Evolutionary conservation across 805 yeast species (phyloP).

Genomic region (Starmerella bombicola): DNA sequence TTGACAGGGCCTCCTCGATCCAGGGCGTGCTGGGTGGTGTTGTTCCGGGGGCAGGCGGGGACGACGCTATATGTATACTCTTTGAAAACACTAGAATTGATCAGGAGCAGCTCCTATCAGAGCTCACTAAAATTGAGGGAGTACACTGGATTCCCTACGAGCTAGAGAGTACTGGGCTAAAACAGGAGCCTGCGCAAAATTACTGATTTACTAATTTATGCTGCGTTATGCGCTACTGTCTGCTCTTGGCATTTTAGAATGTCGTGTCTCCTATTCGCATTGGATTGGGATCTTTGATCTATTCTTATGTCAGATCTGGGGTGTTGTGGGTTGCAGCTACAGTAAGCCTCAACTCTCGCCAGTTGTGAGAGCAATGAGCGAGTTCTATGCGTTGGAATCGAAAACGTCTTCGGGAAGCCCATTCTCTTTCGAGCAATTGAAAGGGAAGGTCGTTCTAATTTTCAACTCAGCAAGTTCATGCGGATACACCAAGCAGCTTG

Average conservation of each 20-base stretch:
- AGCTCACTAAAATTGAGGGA: conserved; percentile 22
- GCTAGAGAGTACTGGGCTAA: conserved; percentile 33
- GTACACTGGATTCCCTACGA: conserved; percentile 37
- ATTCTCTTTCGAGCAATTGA: conserved; percentile 46
- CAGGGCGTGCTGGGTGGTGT: conserved; percentile 88
- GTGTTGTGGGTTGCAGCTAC: too few species aligned
- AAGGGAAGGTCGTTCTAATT: conserved; percentile 70
- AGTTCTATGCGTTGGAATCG: conserved; percentile 58
- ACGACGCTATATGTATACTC: conserved; percentile 76
- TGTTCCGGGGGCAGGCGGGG: conserved; percentile 98
- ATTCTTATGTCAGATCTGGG: too few species aligned
- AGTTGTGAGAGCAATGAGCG: conserved; percentile 3
- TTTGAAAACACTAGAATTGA: conserved; percentile 38
- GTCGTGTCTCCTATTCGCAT: too few species aligned
- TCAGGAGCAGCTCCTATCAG: conserved; percentile 5
- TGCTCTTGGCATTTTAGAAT: too few species aligned
- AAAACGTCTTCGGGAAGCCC: conserved; percentile 46
- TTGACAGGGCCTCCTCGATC: conserved; percentile 44
- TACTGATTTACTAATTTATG: too few species aligned
- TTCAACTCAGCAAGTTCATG: conserved; percentile 87
- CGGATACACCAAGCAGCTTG: conserved; percentile 64
- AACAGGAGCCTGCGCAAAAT: conserved; percentile 12
- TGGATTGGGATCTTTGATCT: too few species aligned
- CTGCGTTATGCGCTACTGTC: too few species aligned
- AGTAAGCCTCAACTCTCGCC: too few species aligned